Evolutionary conservation across 129 eudicot species (phyloP).

Genomic region (sunflower (Helianthus annuus)): DNA sequence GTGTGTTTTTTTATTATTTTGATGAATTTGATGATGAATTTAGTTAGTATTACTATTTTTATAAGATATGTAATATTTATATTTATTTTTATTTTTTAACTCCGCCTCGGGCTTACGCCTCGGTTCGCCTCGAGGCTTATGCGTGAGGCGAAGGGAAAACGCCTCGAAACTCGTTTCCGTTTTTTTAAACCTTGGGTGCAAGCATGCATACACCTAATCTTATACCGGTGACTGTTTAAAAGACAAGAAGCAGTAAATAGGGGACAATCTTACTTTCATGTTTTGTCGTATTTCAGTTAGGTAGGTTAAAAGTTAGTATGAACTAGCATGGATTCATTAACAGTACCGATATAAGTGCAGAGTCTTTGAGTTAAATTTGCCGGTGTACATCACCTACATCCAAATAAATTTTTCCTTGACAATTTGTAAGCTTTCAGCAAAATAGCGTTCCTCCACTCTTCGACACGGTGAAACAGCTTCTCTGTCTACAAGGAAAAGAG

Average conservation of each 20-base stretch:
- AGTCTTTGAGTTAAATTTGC: not conserved
- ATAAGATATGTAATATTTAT: too few relatives aligned
- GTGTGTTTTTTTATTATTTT: too few relatives aligned
- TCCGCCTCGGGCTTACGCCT: too few relatives aligned
- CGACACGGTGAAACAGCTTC: conserved; percentile 74
- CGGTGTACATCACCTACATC: not conserved
- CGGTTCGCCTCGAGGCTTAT: too few relatives aligned
- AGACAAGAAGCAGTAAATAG: not conserved
- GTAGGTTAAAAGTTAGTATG: not conserved
- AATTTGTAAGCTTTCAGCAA: conserved; percentile 81
- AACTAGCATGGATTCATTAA: not conserved
- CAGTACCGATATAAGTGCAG: not conserved
- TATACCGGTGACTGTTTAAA: not conserved
- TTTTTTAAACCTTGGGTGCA: too few relatives aligned
- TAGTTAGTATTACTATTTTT: too few relatives aligned
- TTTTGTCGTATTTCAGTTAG: not conserved
- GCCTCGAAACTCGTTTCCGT: too few relatives aligned
- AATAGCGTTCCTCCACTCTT: conserved; percentile 79
- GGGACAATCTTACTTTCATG: not conserved
- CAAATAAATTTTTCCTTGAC: conserved; percentile 45
- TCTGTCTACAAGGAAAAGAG: conserved; percentile 38
- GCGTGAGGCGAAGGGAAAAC: too few relatives aligned
- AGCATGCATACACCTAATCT: not conserved
- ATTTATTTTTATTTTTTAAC: too few relatives aligned
- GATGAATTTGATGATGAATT: too few relatives aligned